Percentiles rank a stretch among this genome's conserved stretches.
phyloP scores from a whole-genome alignment of 805 yeast species.

The Barnettozyma wickerhamii region DNA sequence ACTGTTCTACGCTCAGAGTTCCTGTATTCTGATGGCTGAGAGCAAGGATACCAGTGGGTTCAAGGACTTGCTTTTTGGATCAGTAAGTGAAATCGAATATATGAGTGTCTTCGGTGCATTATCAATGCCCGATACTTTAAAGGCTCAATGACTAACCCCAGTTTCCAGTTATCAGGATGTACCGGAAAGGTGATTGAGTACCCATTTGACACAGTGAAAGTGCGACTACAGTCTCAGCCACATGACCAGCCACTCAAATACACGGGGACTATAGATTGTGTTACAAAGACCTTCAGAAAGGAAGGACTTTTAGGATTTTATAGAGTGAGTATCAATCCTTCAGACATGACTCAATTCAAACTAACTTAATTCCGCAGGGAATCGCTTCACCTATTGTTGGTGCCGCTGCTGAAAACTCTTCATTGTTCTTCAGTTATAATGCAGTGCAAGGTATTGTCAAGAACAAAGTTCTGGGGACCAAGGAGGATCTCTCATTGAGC shows the following conservation, averaged over 20 bases:
- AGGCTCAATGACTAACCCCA: constrained; percentile 19
- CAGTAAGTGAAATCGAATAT: constrained; percentile 3
- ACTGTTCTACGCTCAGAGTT: too few relatives aligned
- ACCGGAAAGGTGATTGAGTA: constrained; percentile 81
- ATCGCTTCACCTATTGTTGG: constrained; percentile 80
- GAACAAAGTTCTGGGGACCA: constrained; percentile 13
- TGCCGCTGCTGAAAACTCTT: constrained; percentile 86
- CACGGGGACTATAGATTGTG: constrained; percentile 61
- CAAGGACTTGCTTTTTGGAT: constrained; percentile 9
- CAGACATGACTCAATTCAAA: not conserved
- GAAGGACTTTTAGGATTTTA: constrained; percentile 84
- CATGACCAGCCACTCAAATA: constrained; percentile 41
- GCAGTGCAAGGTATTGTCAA: constrained; percentile 37
- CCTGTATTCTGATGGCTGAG: not conserved
- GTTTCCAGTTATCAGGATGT: constrained; percentile 54
- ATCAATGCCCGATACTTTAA: not conserved
- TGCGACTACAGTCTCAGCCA: constrained; percentile 77
- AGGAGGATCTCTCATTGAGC: constrained; percentile 31
- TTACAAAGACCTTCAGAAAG: constrained; percentile 49
- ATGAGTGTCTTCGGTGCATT: constrained; percentile 29
- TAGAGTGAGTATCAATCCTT: constrained; percentile 30
- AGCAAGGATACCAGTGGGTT: not conserved
- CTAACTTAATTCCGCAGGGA: constrained; percentile 36
- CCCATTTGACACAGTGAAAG: constrained; percentile 92
- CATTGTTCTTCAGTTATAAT: constrained; percentile 65